A percentile compares a stretch with the other conserved stretches of the same genome.
phyloP scores from a whole-genome alignment of 495 filamentous ascomycete genomes.

The Gamarada debralockiae region DNA sequence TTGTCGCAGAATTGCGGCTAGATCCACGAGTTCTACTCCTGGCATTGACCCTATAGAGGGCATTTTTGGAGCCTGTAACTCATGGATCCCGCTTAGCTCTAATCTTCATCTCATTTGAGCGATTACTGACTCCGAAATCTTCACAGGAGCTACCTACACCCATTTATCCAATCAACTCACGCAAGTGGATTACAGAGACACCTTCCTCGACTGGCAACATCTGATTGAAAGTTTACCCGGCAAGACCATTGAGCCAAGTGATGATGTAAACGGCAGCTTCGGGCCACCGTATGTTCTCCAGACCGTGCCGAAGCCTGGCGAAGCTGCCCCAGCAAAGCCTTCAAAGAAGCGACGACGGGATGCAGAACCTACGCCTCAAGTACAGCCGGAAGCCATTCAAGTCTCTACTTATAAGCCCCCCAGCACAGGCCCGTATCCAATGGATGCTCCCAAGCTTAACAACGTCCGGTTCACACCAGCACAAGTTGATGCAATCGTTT shows the following conservation, averaged over 20 bases:
- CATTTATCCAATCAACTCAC: conserved; percentile 73
- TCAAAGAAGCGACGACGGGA: conserved; percentile 83
- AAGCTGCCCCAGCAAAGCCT: conserved; percentile 42
- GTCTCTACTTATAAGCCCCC: conserved; percentile 91
- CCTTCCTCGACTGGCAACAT: conserved; percentile 94
- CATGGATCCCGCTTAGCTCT: no score
- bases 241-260: conserved; percentile 73
- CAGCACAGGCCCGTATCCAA: conserved; percentile 87
- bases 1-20: no score
- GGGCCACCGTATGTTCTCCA: conserved; percentile 84
- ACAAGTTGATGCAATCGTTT: conserved; percentile 89
- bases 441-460: conserved; percentile 83
- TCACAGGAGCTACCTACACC: conserved; percentile 82
- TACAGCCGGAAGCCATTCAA: conserved; percentile 60
- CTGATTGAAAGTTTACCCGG: conserved; percentile 82
- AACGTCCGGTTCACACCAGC: conserved; percentile 82
- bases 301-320: conserved; percentile 44
- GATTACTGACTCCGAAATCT: no score
- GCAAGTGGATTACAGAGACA: conserved; percentile 86
- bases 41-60: no score
- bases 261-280: conserved; percentile 67
- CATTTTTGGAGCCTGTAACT: no score
- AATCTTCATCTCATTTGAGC: no score
- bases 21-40: no score
- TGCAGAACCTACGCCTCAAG: conserved; percentile 54